Evolutionary conservation across 2,329 filamentous ascomycete genomes (phyloP), one percentile per base, ranked within the genome.

Genomic region (Epichloe gansuensis): DNA sequence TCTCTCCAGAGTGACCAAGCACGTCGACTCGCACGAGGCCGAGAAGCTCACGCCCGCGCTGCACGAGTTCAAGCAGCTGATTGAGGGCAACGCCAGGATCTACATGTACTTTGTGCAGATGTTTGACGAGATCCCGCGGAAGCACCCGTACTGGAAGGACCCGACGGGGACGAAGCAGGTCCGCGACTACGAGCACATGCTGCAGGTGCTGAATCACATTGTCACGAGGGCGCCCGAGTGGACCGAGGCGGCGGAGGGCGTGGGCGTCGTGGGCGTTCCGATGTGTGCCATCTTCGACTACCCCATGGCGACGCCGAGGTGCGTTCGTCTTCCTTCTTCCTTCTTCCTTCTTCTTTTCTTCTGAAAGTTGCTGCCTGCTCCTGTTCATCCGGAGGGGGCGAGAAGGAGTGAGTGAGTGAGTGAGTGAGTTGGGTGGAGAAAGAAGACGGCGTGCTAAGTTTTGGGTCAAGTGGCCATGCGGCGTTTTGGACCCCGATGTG

Each of bases 21-120:
- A 82, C 42, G 75, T 81, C 23, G 76, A 82, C 58, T 65, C 70
- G 15, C 66, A 77, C 53, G 67, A 69, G 7, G 61, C 67, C 4
- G 67, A 75, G 57, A 64, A 75, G 2, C 70, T 87, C 0, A 73
- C 76, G 12, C 82, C 82, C 0, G 81, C 81, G 0, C 65, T 88
- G 0, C 60, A 75, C 56, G 83, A 86, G 57, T 86, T 88, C 69
- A 74, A 81, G 61, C 64, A 77, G 1, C 68, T 87, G 25, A 87
- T 88, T 56, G 83, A 88, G 63, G 65, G 65, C 31, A 81, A 81
- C 57, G 69, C 82, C 1, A 75, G 81, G 23, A 69, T 88, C 28
- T 83, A 80, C 69, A 82, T 87, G 74, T 79, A 82, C 63, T 80
- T 86, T 61, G 70, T 71, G 25, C 71, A 76, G 56, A 88, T 88